Conservation (phyloP, 169 alveolate genomes). For the Cryptosporidium bovis region DNA sequence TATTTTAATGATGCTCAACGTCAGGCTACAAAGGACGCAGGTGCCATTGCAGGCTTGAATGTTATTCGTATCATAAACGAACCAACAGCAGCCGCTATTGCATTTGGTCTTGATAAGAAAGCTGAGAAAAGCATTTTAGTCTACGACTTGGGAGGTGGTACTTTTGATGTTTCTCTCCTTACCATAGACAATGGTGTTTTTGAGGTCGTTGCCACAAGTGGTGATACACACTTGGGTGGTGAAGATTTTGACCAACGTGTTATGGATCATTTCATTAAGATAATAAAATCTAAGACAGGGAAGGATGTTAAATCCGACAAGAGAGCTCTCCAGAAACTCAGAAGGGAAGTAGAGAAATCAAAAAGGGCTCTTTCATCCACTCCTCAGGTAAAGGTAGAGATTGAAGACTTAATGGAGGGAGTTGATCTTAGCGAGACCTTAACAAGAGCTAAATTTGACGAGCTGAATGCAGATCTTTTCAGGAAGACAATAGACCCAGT, state of each 20-base stretch:
- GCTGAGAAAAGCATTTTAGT: slow-evolving; percentile 93
- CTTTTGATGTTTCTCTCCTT: slow-evolving; percentile 98
- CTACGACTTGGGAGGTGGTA: slow-evolving; percentile 99
- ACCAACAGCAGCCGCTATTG: slow-evolving; percentile 99
- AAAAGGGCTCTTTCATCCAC: slow-evolving; percentile 95
- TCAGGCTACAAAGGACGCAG: slow-evolving; percentile 99
- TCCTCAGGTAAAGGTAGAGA: slow-evolving; percentile 87
- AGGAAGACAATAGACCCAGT: slow-evolving; percentile 90
- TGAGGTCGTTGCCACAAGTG: slow-evolving; percentile 98
- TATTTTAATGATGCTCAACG: slow-evolving; percentile 99
- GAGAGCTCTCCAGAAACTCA: slow-evolving; percentile 96
- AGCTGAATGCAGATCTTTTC: slow-evolving; percentile 88
- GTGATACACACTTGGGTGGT: slow-evolving; percentile 99
- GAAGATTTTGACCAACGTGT: slow-evolving; percentile 97
- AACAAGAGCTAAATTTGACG: slow-evolving; percentile 95
- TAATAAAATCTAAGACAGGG: slow-evolving; percentile 92
- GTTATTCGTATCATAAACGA: slow-evolving; percentile 98
- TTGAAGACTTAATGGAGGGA: slow-evolving; percentile 89
- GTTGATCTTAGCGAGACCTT: slow-evolving; percentile 89
- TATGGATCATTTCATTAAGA: slow-evolving; percentile 95
- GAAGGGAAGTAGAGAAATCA: slow-evolving; percentile 97
- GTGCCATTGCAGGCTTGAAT: slow-evolving; percentile 97
- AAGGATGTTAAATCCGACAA: slow-evolving; percentile 92
- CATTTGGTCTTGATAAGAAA: slow-evolving; percentile 98
- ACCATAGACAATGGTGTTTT: slow-evolving; percentile 97